phyloP scores from a whole-genome alignment of 768 basidiomycete species.

The Symmetrospora coprosmae region DNA sequence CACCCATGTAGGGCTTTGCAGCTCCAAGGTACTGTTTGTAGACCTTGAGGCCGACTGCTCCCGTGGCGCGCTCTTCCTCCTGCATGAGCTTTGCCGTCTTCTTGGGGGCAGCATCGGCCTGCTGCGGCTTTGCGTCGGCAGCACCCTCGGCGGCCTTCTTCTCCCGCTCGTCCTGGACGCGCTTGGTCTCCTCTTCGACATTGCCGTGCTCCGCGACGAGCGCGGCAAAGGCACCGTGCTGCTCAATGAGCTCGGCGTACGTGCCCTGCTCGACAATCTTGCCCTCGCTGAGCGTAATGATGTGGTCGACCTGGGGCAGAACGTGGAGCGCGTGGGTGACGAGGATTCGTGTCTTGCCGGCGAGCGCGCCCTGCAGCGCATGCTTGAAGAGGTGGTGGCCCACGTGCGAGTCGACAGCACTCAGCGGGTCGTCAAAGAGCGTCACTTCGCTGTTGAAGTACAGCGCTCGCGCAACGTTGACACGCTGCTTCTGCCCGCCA shows the following conservation, averaged over 20 bases:
- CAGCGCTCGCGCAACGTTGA: slow-evolving; percentile 73
- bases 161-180: slow-evolving; percentile 33
- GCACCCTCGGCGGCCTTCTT: slow-evolving; percentile 38
- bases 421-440: slow-evolving; percentile 57
- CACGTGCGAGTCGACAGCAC: slow-evolving; percentile 76
- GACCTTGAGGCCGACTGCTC: slow-evolving; percentile 35
- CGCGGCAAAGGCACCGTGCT: slow-evolving; percentile 53
- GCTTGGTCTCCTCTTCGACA: slow-evolving; percentile 45
- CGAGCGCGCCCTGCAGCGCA: slow-evolving; percentile 52
- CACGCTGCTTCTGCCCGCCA: slow-evolving; percentile 64
- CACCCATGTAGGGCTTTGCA: slow-evolving; percentile 54
- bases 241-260: slow-evolving; percentile 54
- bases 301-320: slow-evolving; percentile 72
- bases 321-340: slow-evolving; percentile 89
- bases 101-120: slow-evolving; percentile 36
- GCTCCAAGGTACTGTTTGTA: slow-evolving; percentile 49
- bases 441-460: slow-evolving; percentile 76
- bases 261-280: slow-evolving; percentile 68
- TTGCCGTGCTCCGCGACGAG: slow-evolving; percentile 62
- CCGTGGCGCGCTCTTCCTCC: slow-evolving; percentile 24
- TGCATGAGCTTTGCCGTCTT: slow-evolving; percentile 56
- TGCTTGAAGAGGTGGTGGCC: slow-evolving; percentile 77
- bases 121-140: slow-evolving; percentile 37
- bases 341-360: slow-evolving; percentile 63
- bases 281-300: slow-evolving; percentile 64